Evolutionary conservation across 2,329 filamentous ascomycete species (phyloP).

Genomic region (Nemania sp.): DNA sequence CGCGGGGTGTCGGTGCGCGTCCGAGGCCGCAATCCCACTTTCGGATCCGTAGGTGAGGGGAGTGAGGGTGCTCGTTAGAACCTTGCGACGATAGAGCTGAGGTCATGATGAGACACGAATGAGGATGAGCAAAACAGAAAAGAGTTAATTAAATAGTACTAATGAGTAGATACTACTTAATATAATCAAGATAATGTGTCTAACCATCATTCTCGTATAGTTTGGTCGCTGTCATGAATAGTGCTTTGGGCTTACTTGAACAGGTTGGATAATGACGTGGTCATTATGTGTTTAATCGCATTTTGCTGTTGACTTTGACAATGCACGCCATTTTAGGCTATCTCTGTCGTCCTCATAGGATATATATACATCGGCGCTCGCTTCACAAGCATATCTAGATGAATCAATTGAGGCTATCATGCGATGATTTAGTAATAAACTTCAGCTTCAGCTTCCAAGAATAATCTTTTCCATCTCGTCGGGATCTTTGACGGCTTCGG

Average conservation of each 20-base stretch:
- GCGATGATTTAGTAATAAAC: neutral
- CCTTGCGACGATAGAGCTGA: neutral
- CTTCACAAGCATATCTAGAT: neutral
- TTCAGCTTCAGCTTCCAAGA: conserved; percentile 20
- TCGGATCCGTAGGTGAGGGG: neutral
- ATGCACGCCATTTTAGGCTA: neutral
- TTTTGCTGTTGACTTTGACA: neutral
- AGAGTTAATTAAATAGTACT: conserved; percentile 3
- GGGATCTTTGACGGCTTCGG: conserved; percentile 76
- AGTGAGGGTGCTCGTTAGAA: neutral
- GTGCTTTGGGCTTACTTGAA: neutral
- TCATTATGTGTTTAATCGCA: neutral
- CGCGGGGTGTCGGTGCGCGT: conserved; percentile 28
- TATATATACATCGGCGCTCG: neutral
- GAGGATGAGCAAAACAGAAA: neutral
- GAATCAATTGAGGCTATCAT: neutral
- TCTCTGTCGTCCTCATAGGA: neutral
- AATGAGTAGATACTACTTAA: conserved; percentile 26
- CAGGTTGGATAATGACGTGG: neutral
- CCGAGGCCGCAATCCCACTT: conserved; percentile 18
- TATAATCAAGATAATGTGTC: conserved; percentile 19
- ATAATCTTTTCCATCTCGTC: conserved; percentile 71
- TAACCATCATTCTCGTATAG: neutral
- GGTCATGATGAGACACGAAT: conserved; percentile 3
- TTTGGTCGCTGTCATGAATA: neutral